Base-by-base conservation (phyloP, 129 eudicot species). In the Flaveria robusta region DNA sequence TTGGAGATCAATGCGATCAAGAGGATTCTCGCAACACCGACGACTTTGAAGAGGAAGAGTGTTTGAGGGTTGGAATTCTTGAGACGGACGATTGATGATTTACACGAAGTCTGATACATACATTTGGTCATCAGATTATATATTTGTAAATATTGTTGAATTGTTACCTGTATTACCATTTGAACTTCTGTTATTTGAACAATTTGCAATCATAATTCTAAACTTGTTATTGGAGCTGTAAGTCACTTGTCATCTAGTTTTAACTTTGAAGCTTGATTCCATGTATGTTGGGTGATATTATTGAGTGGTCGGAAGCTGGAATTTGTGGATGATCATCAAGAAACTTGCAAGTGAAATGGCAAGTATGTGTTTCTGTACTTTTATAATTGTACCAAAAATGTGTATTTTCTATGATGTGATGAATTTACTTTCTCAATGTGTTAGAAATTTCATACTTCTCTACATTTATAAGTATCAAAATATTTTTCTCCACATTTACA, bases 1-100 rank as follows among this genome's bases (percentile, higher is more conserved):
- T 59, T 87, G 85, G 87, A 86, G 41, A 71, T 86, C 16, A 76
- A 76, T 67, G 90, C 93, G 5, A 19, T 86, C 77, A 79, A 74
- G 86, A 81, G 93, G 75, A 74, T 77, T 74, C 87, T 81, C 62
- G 98, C 98, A 15, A 86, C 65, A 26, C 88, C 76, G 26, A 83
- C 77, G 63, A 84, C 83, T 79, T 42, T 77, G 46, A 56, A 54
- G 71, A 22, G 73, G 65, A 68, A 3, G 47, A 84, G 29, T 47
- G 81, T 4, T 47, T 74, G 22, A 70, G 85, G 66, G 23, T 13
- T 2, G 29, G 45, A 22, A 14, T 27, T 65, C 18, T 27, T 8
- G 29, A 18, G 71, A 27, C 4, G 52, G n/a, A 47, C 13, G 52
- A 18, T 47, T 42, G 42, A 12, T 43, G 70, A 39, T 19, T 58